Conservation (phyloP, 805 yeast species). For the Lachancea mirantina region DNA sequence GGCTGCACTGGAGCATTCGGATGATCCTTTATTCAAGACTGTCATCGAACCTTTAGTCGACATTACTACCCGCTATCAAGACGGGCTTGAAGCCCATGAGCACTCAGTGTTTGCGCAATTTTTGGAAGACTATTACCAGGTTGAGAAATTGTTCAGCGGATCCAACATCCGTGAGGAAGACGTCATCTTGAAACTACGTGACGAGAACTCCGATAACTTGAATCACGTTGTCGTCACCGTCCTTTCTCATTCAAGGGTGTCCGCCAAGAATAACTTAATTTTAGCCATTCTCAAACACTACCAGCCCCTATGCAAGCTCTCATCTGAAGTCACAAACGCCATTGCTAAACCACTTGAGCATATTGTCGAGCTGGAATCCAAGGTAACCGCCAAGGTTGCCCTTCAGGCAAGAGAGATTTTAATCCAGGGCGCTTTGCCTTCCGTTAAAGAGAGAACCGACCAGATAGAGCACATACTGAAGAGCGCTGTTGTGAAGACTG, state of each 20-base stretch:
- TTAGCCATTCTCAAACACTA: constrained; percentile 79
- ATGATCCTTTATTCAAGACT: constrained; percentile 46
- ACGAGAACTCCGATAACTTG: constrained; percentile 72
- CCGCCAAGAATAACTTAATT: constrained; percentile 85
- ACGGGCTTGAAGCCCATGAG: constrained; percentile 82
- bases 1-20: constrained; percentile 40
- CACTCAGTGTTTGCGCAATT: constrained; percentile 63
- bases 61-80: constrained; percentile 60
- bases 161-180: constrained; percentile 78
- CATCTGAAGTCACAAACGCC: constrained; percentile 58
- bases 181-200: constrained; percentile 79
- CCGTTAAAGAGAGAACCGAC: constrained; percentile 91
- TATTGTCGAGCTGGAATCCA: constrained; percentile 81
- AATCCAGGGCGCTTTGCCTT: constrained; percentile 94
- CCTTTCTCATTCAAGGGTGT: constrained; percentile 86
- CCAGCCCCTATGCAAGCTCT: constrained; percentile 68
- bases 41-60: constrained; percentile 67
- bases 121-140: constrained; percentile 63
- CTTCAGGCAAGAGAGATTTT: constrained; percentile 92
- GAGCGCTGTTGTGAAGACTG: constrained; percentile 81
- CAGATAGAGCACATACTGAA: constrained; percentile 94
- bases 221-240: constrained; percentile 63
- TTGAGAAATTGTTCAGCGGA: constrained; percentile 75
- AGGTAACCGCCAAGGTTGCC: constrained; percentile 88
- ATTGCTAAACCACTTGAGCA: constrained; percentile 67